These are phyloP conservation scores for Camellia lanceoleosa DNA, from an alignment of 148 eudicot genomes.

Conservation along the genomic window DNA sequence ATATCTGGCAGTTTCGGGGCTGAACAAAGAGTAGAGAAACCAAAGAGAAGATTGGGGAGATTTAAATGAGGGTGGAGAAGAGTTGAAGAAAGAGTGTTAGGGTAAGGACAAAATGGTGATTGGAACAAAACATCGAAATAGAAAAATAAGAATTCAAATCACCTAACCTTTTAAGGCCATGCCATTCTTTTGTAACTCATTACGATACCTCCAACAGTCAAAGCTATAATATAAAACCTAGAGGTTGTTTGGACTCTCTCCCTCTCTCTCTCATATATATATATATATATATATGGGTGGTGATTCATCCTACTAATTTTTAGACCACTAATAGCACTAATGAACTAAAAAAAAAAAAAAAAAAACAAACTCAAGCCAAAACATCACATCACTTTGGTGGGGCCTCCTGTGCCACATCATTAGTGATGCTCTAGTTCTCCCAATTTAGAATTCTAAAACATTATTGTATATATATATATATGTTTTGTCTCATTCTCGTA, in stretches of 20 bases:
- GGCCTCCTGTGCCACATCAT: too few species aligned
- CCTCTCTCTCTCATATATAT: neutral
- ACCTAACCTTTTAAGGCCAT: neutral
- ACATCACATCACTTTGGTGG: too few species aligned
- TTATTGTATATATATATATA: too few species aligned
- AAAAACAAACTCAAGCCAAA: too few species aligned
- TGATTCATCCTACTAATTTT: too few species aligned
- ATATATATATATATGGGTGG: too few species aligned
- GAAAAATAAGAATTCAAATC: neutral
- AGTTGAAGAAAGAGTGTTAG: neutral
- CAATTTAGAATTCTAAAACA: too few species aligned
- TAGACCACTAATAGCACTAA: too few species aligned
- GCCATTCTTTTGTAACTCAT: neutral
- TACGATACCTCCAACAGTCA: neutral
- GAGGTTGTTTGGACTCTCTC: neutral
- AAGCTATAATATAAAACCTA: slow-evolving; percentile 1
- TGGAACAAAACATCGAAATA: neutral
- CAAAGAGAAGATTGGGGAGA: neutral
- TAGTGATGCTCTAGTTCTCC: too few species aligned
- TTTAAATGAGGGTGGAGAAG: slow-evolving; percentile 9
- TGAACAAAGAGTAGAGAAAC: slow-evolving; percentile 4
- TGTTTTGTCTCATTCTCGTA: neutral
- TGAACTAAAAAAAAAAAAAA: too few species aligned
- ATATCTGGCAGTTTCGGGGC: slow-evolving; percentile 21
- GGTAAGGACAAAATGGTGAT: neutral